A percentile compares a stretch with the other conserved stretches of the same genome.
phyloP scores from a whole-genome alignment of 2,329 filamentous ascomycete species.

The Aspergillus tamarii region DNA sequence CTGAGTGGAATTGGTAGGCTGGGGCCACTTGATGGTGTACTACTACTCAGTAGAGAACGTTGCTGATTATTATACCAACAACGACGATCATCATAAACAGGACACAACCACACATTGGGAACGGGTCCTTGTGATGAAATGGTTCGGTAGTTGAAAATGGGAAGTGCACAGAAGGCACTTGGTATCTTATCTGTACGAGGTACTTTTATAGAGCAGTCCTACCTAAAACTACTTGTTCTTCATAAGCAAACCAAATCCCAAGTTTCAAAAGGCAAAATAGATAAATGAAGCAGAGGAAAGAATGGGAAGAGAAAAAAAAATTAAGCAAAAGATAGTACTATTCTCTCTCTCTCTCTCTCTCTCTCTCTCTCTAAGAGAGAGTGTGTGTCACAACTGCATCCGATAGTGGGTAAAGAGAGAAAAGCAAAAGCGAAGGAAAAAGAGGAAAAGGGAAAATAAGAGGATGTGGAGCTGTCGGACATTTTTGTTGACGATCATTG shows the following conservation, averaged over 20 bases:
- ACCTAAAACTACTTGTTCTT: neutral
- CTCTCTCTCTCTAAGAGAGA: too few species aligned
- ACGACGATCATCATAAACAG: neutral
- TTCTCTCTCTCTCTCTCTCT: neutral
- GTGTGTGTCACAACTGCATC: neutral
- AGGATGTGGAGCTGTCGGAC: constrained; percentile 15
- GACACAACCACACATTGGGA: neutral
- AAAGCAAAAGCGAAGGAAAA: neutral
- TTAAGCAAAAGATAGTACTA: neutral
- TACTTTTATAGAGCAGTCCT: neutral
- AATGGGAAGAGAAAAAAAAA: neutral
- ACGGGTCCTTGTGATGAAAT: neutral
- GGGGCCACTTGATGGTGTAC: neutral
- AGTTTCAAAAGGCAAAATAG: neutral
- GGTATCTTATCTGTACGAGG: neutral
- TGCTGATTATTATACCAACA: constrained; percentile 1
- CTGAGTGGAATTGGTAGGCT: neutral
- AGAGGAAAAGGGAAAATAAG: neutral
- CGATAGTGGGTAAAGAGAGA: neutral
- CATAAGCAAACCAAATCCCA: neutral
- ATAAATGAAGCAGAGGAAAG: neutral
- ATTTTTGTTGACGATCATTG: constrained; percentile 26
- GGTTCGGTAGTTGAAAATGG: neutral
- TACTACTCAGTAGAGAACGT: neutral
- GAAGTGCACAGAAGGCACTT: neutral